phyloP scores from a whole-genome alignment of 2,329 filamentous ascomycete species.

The Venturiaceae sp. region DNA sequence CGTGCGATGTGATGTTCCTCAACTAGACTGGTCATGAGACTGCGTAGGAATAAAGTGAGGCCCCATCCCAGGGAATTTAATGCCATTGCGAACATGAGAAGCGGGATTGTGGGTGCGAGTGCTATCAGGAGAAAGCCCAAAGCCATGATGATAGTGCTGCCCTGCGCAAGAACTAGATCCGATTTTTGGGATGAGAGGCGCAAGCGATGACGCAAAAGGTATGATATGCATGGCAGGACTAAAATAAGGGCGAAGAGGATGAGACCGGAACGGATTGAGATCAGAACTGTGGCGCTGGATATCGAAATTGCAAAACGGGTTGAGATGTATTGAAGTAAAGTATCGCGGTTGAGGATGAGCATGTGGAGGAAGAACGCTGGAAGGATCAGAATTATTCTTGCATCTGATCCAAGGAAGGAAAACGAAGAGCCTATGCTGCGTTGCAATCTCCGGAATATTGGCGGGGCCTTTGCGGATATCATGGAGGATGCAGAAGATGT shows the following conservation, averaged over 20 bases:
- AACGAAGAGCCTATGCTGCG: slow-evolving; percentile 12
- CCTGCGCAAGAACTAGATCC: slow-evolving; percentile 21
- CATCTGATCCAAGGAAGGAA: slow-evolving; percentile 20
- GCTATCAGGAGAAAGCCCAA: slow-evolving; percentile 20
- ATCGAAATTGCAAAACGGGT: slow-evolving; percentile 41
- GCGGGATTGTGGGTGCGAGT: slow-evolving; percentile 17
- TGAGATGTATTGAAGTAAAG: slow-evolving; percentile 44
- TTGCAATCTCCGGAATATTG: neutral
- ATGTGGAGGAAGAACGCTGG: slow-evolving; percentile 18
- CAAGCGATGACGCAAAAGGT: slow-evolving; percentile 12
- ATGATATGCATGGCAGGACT: slow-evolving; percentile 19
- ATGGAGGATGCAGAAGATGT: neutral
- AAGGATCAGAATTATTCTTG: slow-evolving; percentile 20
- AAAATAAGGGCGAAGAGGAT: slow-evolving; percentile 20
- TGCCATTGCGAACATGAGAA: slow-evolving; percentile 28
- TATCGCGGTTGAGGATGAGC: slow-evolving; percentile 15
- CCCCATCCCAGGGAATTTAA: slow-evolving; percentile 38
- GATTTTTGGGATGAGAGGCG: slow-evolving; percentile 15
- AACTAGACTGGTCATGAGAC: slow-evolving; percentile 43
- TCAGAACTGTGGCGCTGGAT: slow-evolving; percentile 20
- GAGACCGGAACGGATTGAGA: slow-evolving; percentile 19
- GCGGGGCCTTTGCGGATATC: neutral
- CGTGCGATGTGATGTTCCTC: slow-evolving; percentile 44
- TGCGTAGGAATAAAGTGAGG: slow-evolving; percentile 33
- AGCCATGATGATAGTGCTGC: slow-evolving; percentile 16